Percentiles rank a stretch among this genome's conserved stretches.
These are phyloP conservation scores for Lyophyllum semitale DNA, from an alignment of 768 basidiomycete species.

Conservation along the genomic window DNA sequence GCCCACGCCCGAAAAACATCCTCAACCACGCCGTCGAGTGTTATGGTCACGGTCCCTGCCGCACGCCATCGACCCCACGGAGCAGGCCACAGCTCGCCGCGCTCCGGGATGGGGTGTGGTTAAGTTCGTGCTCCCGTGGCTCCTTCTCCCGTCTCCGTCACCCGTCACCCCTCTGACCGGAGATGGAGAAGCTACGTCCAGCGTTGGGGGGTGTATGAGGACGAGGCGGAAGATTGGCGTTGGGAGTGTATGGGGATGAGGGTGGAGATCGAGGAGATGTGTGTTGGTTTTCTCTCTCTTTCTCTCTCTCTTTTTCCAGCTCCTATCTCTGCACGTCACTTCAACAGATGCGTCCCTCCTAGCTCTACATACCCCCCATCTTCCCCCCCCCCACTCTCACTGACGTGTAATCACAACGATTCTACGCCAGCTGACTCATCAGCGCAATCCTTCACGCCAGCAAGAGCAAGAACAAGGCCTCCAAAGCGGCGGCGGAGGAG, in stretches of 20 bases:
- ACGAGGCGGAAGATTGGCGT: constrained; percentile 50
- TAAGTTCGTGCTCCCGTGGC: constrained; percentile 30
- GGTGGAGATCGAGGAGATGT: too few species aligned
- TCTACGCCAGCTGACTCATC: too few species aligned
- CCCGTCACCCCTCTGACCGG: too few species aligned
- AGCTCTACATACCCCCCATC: neutral
- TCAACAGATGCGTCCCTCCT: constrained; percentile 38
- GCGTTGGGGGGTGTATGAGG: too few species aligned
- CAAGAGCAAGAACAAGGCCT: too few species aligned
- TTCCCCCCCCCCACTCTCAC: neutral
- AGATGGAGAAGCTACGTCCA: too few species aligned
- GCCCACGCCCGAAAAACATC: constrained; percentile 33
- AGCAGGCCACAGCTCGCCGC: constrained; percentile 19
- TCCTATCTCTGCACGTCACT: constrained; percentile 39
- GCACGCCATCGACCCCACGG: constrained; percentile 17
- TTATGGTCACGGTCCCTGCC: constrained; percentile 27
- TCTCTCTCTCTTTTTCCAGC: too few species aligned
- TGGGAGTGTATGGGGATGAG: constrained; percentile 41
- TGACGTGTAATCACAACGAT: constrained; percentile 11
- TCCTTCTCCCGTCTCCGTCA: too few species aligned
- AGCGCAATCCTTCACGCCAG: too few species aligned
- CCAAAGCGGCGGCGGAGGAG: too few species aligned
- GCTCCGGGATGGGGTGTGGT: too few species aligned
- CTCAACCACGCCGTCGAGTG: constrained; percentile 24
- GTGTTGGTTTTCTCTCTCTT: too few species aligned